Percentiles rank a stretch among this genome's conserved stretches.
These are phyloP conservation scores for Metschnikowia continentalis DNA, from an alignment of 805 yeast genomes.

Conservation along the genomic window DNA sequence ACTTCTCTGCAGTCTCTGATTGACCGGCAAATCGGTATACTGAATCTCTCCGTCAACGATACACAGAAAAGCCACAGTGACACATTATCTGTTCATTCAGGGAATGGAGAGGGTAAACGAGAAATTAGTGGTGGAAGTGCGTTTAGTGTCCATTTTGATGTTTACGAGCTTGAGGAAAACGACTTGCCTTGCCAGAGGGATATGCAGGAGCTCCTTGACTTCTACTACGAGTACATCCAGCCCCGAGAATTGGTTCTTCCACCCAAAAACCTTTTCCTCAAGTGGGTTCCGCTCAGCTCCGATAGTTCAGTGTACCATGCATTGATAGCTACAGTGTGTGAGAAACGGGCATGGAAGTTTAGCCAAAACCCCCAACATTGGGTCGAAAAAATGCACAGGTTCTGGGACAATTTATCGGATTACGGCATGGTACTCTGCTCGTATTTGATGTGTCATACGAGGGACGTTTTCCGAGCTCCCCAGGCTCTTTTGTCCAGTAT, in stretches of 20 bases:
- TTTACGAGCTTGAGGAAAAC: slow-evolving; percentile 17
- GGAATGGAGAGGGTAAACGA: background rate
- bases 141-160: background rate
- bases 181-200: slow-evolving; percentile 23
- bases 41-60: background rate
- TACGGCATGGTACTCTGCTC: slow-evolving; percentile 24
- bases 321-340: slow-evolving; percentile 21
- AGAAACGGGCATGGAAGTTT: slow-evolving; percentile 2
- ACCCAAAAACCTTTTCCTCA: slow-evolving; percentile 17
- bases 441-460: slow-evolving; percentile 17
- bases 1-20: background rate
- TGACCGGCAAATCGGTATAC: slow-evolving; percentile 3
- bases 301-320: slow-evolving; percentile 26
- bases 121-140: background rate
- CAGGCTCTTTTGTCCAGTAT: slow-evolving; percentile 13
- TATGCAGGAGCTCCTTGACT: slow-evolving; percentile 19
- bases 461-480: slow-evolving; percentile 10
- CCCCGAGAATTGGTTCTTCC: slow-evolving; percentile 22
- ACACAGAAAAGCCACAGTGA: background rate
- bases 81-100: background rate
- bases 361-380: slow-evolving; percentile 20
- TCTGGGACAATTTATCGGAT: slow-evolving; percentile 25
- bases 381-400: slow-evolving; percentile 19
- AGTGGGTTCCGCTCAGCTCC: slow-evolving; percentile 18
- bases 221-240: slow-evolving; percentile 21